Evolutionary conservation across 345 rosid species (phyloP).

Genomic region (Eucalyptus sp.): DNA sequence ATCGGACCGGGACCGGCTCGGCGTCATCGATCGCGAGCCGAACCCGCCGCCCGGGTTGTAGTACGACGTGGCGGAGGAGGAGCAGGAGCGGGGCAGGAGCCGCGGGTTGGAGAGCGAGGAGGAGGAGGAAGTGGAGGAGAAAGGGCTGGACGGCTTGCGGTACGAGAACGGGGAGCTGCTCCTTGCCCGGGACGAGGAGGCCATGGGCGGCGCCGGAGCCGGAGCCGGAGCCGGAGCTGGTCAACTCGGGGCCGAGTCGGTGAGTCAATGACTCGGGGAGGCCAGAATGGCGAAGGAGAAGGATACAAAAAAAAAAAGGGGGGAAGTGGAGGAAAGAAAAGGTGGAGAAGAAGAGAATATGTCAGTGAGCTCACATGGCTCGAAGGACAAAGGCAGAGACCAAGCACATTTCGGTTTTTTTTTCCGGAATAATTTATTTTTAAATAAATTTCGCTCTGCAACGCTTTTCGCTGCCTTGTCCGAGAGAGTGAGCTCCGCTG

Average conservation of each 20-base stretch:
- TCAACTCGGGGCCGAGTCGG: background rate
- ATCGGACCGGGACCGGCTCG: slow-evolving; percentile 53
- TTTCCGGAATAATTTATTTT: background rate
- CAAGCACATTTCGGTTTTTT: slow-evolving; percentile 10
- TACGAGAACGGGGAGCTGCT: slow-evolving; percentile 83
- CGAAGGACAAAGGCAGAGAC: slow-evolving; percentile 32
- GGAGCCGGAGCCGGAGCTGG: slow-evolving; percentile 6
- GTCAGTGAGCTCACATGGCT: slow-evolving; percentile 89
- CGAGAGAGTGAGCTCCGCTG: slow-evolving; percentile 4
- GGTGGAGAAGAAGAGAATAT: slow-evolving; percentile 23
- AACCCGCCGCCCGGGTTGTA: slow-evolving; percentile 29
- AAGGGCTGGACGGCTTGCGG: slow-evolving; percentile 68
- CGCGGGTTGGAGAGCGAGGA: slow-evolving; percentile 48
- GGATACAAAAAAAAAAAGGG: background rate
- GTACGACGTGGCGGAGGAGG: slow-evolving; percentile 58
- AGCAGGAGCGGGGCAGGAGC: slow-evolving; percentile 64
- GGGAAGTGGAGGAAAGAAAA: background rate
- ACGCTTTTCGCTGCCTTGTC: background rate
- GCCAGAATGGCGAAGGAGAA: background rate
- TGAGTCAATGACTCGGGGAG: slow-evolving; percentile 21
- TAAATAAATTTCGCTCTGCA: background rate
- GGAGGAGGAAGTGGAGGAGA: slow-evolving; percentile 69
- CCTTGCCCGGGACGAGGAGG: slow-evolving; percentile 79
- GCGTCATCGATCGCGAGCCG: slow-evolving; percentile 78
- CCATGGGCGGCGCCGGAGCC: slow-evolving; percentile 21